These are phyloP conservation scores for Hondaea fermentalgiana DNA, from an alignment of 108 stramenopile species.

Conservation along the genomic window DNA sequence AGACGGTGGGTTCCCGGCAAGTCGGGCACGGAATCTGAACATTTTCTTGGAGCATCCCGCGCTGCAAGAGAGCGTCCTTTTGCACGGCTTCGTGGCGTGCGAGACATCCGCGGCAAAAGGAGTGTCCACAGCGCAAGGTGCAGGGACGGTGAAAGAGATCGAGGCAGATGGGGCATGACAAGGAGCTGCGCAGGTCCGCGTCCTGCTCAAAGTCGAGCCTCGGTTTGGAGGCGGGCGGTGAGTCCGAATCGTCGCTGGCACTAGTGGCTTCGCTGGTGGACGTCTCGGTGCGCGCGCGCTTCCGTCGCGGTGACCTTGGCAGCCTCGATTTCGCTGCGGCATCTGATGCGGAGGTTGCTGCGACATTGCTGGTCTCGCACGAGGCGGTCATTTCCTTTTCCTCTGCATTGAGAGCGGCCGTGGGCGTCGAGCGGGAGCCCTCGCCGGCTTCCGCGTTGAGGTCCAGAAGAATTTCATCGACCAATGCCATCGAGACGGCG, in stretches of 20 bases:
- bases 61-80: not conserved
- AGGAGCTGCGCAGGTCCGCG: constrained; percentile 32
- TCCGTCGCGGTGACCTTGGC: too few relatives aligned
- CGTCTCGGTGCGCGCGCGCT: too few relatives aligned
- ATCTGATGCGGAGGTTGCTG: too few relatives aligned
- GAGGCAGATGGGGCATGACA: constrained; percentile 56
- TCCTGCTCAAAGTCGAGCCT: not conserved
- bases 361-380: too few relatives aligned
- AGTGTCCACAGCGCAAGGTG: constrained; percentile 58
- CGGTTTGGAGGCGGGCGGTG: not conserved
- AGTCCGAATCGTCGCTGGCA: not conserved
- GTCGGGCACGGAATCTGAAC: not conserved
- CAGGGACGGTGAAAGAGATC: constrained; percentile 54
- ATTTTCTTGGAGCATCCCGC: not conserved
- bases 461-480: not conserved
- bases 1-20: not conserved
- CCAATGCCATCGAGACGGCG: not conserved
- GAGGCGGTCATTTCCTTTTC: too few relatives aligned
- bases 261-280: not conserved
- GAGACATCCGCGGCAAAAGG: constrained; percentile 57
- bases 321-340: too few relatives aligned
- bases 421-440: too few relatives aligned
- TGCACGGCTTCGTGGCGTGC: not conserved
- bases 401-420: too few relatives aligned
- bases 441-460: not conserved